Conservation (phyloP, 352 stramenopile species). For the Saprolegnia parasitica region DNA sequence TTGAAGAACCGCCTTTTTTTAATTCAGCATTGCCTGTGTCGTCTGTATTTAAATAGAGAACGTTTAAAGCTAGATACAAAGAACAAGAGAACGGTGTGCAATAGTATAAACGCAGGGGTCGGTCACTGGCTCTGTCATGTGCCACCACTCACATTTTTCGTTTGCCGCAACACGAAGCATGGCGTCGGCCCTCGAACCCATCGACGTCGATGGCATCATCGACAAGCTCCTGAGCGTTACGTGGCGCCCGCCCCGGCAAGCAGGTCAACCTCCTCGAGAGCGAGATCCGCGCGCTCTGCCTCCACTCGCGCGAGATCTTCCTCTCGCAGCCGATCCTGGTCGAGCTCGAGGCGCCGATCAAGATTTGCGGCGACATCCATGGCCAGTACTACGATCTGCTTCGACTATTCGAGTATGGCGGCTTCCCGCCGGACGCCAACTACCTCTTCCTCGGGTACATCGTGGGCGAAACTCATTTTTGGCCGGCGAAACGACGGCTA, state of each 20-base stretch:
- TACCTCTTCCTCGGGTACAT: constrained; percentile 66
- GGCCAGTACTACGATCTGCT: constrained; percentile 98
- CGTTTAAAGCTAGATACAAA: no score
- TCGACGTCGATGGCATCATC: constrained; percentile 85
- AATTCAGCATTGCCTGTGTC: no score
- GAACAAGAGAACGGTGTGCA: not conserved
- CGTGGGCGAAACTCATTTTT: constrained; percentile 34
- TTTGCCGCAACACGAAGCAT: constrained; percentile 9
- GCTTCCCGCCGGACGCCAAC: constrained; percentile 83
- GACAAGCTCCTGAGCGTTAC: constrained; percentile 88
- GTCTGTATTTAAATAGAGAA: no score
- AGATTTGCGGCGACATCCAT: constrained; percentile 97
- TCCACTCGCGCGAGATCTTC: constrained; percentile 94
- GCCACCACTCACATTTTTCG: constrained; percentile 17
- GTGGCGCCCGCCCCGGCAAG: constrained; percentile 78
- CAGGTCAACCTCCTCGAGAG: constrained; percentile 88
- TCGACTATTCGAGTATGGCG: constrained; percentile 91
- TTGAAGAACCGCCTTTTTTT: no score
- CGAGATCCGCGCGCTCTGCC: constrained; percentile 97
- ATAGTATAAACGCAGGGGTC: not conserved
- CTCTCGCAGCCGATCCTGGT: constrained; percentile 92
- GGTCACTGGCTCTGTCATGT: not conserved
- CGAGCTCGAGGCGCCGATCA: constrained; percentile 93
- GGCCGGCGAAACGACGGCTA: not conserved
- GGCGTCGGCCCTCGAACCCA: constrained; percentile 57